Base-by-base conservation (phyloP, 2,329 filamentous ascomycete genomes). In the Penicillium sp. region DNA sequence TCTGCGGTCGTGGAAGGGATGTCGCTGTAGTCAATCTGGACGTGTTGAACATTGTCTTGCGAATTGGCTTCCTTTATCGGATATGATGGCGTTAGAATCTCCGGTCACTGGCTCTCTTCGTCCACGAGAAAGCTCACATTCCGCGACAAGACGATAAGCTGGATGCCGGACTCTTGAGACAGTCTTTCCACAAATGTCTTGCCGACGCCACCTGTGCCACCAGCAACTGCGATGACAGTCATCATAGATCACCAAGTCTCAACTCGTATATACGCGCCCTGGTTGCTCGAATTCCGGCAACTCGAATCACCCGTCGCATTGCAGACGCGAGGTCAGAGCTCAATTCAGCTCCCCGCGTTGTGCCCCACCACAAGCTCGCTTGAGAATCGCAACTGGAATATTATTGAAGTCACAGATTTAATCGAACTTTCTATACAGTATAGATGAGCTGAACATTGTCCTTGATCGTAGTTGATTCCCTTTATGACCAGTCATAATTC, bases 151-250 rank as follows among this genome's bases (percentile, higher is more conserved):
- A 82, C 71, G 47, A 79, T 68, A 11, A 82, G 71, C 11, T 78
- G 59, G 55, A 79, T 73, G 43, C 76, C 47, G 56, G 72, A 17
- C 62, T 68, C 25, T 66, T 71, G 8, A 63, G 63, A 15, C 28
- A 83, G 62, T 22, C 72, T 76, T 17, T 83, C 80, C 20, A 83
- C 77, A 34, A 84, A 72, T 1, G 79, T 76, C 17, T 74, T 75
- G 12, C 81, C 81, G 1, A 83, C 69, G n/a, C 71, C 71, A 25
- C 81, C 80, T 0, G 76, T 78, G 14, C 81, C 81, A 51, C 81
- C 81, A 5, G 79, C 78, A 15, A 83, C 75, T 52, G 79, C 81
- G 41, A 83, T 71, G 20, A 76, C 67, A 14, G 71, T 65, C 79
- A 80, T 81, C 10, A 4, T 59, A 28, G 25, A 31, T 47, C 12